Conservation (phyloP, 805 yeast species). For the Millerozyma acaciae region DNA sequence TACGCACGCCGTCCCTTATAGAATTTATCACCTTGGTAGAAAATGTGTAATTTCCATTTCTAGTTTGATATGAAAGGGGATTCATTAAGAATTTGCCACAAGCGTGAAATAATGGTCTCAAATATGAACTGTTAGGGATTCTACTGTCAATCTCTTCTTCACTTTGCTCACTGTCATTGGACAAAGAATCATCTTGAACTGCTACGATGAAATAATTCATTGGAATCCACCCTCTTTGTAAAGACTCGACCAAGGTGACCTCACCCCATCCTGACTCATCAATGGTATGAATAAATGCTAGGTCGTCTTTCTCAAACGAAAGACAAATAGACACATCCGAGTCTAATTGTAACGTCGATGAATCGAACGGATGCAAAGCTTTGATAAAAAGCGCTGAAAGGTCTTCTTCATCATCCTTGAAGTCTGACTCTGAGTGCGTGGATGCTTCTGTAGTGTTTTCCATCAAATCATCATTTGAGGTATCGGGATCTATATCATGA, state of each 20-base stretch:
- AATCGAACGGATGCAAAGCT: constrained; percentile 58
- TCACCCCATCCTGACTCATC: constrained; percentile 90
- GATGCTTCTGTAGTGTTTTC: constrained; percentile 6
- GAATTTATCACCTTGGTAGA: constrained; percentile 56
- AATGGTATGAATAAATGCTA: constrained; percentile 73
- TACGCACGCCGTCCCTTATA: constrained; percentile 70
- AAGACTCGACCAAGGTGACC: constrained; percentile 61
- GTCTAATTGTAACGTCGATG: constrained; percentile 54
- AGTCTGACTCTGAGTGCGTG: constrained; percentile 2
- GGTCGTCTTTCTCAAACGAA: constrained; percentile 63
- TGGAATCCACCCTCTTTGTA: constrained; percentile 81
- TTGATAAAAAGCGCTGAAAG: constrained; percentile 51
- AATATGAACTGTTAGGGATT: constrained; percentile 43
- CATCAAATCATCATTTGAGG: not conserved
- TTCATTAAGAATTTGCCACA: constrained; percentile 64
- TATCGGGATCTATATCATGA: constrained; percentile 1
- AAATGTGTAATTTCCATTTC: constrained; percentile 45
- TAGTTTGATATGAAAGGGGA: constrained; percentile 50
- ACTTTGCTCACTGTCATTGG: constrained; percentile 14
- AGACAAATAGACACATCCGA: constrained; percentile 71
- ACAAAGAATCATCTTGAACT: constrained; percentile 26
- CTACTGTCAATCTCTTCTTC: constrained; percentile 32
- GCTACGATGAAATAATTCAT: constrained; percentile 67
- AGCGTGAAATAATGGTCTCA: constrained; percentile 53
- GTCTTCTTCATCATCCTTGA: constrained; percentile 34